Evolutionary conservation across 371 early-diverging fungal genomes (phyloP), one percentile per base, ranked within the genome.

Genomic region (Rhizopus arrhizus): DNA sequence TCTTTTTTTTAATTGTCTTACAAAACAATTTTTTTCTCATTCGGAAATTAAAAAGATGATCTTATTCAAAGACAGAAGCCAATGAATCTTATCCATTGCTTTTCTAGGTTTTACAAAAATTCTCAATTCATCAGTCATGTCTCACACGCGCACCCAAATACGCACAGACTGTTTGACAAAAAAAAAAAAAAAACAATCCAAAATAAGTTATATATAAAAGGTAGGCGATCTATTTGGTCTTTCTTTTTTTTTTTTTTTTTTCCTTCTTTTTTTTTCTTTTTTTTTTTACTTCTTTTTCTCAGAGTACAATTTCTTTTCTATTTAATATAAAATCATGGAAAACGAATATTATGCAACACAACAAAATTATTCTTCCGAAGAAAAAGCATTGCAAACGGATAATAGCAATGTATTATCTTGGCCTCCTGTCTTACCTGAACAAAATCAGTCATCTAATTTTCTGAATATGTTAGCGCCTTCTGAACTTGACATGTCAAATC

Each of bases 401-500:
- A 38, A 38, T 38, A 13, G 13, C 6, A 38, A 38, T 38, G 40
- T 38, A 11, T 11, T 38, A 8, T 8, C 8, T 13, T 38, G 40
- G 40, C 40, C 40, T 11, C 6, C 22, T 22, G 22, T 22, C 22
- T 22, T 38, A 13, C 53, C 38, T 16, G 22, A 13, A 9, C 33
- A 3, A 4, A 52, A 31, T 31, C 55, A 55, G 15, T 38, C 34
- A 1, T 28, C 12, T 29, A 42, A 42, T 29, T 35, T 56, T 34
- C 41, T 56, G 46, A 13, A 45, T 12, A 40, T 56, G 28, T 43
- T 56, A 8, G 43, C 32, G 4, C 16, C 57, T 34, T 28, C 40
- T 2, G 62, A 56, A 5, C 35, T 62, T 41, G 51, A 51, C 16
- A 62, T 56, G 50, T 15, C 50, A 11, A 15, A 8, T 29, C 22